phyloP scores from a whole-genome alignment of 1,284 basidiomycete species.

The Abortiporus biennis region DNA sequence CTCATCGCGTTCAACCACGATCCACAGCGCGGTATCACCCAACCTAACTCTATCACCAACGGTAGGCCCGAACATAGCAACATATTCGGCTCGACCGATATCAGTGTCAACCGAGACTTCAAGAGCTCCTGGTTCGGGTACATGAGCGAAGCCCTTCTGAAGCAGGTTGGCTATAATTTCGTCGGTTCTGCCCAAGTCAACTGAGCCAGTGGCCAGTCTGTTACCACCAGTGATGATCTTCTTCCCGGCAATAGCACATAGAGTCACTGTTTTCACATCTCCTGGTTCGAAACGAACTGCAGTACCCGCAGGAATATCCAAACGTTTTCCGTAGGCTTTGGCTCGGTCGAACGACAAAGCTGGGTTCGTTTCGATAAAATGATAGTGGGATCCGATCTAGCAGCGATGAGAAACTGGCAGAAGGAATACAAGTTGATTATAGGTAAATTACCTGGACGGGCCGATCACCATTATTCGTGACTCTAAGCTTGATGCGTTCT shows the following conservation, averaged over 20 bases:
- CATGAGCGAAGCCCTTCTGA: constrained; percentile 57
- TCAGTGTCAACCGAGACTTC: constrained; percentile 43
- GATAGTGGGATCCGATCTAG: constrained; percentile 90
- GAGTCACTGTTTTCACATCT: constrained; percentile 77
- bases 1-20: constrained; percentile 88
- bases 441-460: constrained; percentile 73
- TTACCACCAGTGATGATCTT: constrained; percentile 81
- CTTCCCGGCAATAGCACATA: constrained; percentile 76
- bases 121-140: constrained; percentile 50
- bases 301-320: constrained; percentile 92
- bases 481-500: constrained; percentile 64
- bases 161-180: constrained; percentile 38
- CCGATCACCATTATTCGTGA: constrained; percentile 91
- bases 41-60: constrained; percentile 85
- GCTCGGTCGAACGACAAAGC: constrained; percentile 80
- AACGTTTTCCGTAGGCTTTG: constrained; percentile 76
- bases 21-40: constrained; percentile 89
- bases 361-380: constrained; percentile 88
- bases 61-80: constrained; percentile 94
- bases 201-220: constrained; percentile 56
- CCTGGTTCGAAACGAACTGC: constrained; percentile 97
- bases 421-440: not conserved
- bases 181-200: constrained; percentile 38
- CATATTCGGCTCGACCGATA: constrained; percentile 66
- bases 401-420: not conserved